Base-by-base conservation (phyloP, 2,329 filamentous ascomycete genomes). In the Ophiocordyceps camponoti-floridani region DNA sequence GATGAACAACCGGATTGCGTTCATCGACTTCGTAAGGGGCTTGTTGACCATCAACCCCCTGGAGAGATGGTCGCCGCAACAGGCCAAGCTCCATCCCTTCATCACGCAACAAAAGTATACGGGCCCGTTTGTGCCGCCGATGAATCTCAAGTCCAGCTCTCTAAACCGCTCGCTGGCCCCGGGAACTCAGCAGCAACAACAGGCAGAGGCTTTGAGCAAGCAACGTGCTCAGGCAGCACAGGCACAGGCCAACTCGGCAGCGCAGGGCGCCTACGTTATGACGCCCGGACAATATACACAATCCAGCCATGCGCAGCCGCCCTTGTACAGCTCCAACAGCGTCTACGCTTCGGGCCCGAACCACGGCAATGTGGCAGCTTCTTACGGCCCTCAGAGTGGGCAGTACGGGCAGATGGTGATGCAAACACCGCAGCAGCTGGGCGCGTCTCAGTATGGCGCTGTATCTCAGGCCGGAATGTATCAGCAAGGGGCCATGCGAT, bases 101-200 rank as follows among this genome's bases (percentile, higher is more conserved):
- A 98, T 98, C 58, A 98, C 91, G 0, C 91, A 98, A 59, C 84
- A 93, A 58, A 98, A 96, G 67, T 98, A 82, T 58, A 95, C 88
- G 0, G 88, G 87, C 1, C 87, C 88, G 4, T 98, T 98, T 58
- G 84, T 96, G 42, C 91, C 91, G 9, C 89, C 89, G 2, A 94
- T 95, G 87, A 94, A 94, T 56, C 68, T 96, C 47, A 95, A 95
- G 61, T 79, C 86, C 18, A 85, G 83, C 54, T 83, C 84, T 2
- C 70, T 84, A 45, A 88, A 84, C 59, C 77, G 91, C 56, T 93
- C 89, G 18, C 85, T 88, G 13, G 87, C 89, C 6, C 89, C 88
- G 5, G 89, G 88, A 37, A 91, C 93, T 14, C 87, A 94, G 58
- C 88, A 95, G 60, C 91, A 96, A 59, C 85, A 94, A 58, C 86